Conservation (phyloP, 805 yeast genomes). For the Schwanniomyces pseudopolymorphus region DNA sequence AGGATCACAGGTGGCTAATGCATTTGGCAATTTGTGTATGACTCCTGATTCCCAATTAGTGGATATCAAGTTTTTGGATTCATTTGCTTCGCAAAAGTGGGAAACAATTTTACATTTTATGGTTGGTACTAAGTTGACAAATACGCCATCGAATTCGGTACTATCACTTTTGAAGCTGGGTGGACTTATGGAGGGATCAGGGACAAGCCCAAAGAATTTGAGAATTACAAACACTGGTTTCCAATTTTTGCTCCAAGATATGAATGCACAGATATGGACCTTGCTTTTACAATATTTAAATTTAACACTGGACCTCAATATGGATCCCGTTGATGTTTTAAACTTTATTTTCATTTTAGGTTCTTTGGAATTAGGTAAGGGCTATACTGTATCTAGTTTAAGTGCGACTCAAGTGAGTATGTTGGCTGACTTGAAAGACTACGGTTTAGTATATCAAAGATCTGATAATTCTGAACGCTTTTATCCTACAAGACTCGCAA, state of each 20-base stretch:
- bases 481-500: conserved; percentile 88
- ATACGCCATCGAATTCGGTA: conserved; percentile 79
- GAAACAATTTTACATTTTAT: conserved; percentile 93
- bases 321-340: conserved; percentile 95
- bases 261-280: conserved; percentile 94
- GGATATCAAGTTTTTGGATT: conserved; percentile 65
- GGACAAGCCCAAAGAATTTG: conserved; percentile 38
- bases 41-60: conserved; percentile 56
- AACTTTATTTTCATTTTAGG: conserved; percentile 94
- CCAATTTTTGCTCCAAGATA: conserved; percentile 90
- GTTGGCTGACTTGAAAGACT: conserved; percentile 87
- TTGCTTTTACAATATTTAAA: conserved; percentile 81
- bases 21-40: conserved; percentile 74
- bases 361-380: conserved; percentile 85
- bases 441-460: conserved; percentile 79
- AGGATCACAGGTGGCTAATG: conserved; percentile 64
- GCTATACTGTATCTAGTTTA: conserved; percentile 68
- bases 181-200: conserved; percentile 77
- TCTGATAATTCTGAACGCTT: conserved; percentile 58
- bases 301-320: conserved; percentile 76
- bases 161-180: conserved; percentile 72
- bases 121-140: conserved; percentile 86
- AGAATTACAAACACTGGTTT: conserved; percentile 89
- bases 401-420: conserved; percentile 80
- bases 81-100: conserved; percentile 86